Conservation (phyloP, 2,329 filamentous ascomycete species). For the Proliferodiscus dingleyae region DNA sequence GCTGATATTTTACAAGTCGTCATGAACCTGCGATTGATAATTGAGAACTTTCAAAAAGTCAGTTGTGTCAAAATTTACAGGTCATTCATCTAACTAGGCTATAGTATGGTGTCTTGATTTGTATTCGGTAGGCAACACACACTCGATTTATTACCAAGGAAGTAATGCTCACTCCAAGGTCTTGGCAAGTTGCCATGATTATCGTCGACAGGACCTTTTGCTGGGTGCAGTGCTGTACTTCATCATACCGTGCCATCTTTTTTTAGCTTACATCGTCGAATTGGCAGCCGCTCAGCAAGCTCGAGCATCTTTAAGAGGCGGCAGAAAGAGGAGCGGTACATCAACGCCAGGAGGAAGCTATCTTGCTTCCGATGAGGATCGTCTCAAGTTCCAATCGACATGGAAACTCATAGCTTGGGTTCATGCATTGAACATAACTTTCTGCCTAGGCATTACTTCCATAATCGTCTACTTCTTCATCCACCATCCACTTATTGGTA, state of each 20-base stretch:
- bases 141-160: too few relatives aligned
- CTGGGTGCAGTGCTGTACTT: conserved; percentile 76
- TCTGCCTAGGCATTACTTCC: conserved; percentile 76
- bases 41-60: conserved; percentile 95
- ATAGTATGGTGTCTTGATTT: conserved; percentile 88
- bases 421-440: conserved; percentile 77
- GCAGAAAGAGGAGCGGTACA: conserved; percentile 36
- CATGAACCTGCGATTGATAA: conserved; percentile 87
- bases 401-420: conserved; percentile 78
- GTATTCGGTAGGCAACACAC: too few relatives aligned
- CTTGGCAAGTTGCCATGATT: too few relatives aligned
- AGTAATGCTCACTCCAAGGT: too few relatives aligned
- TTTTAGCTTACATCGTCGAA: conserved; percentile 88
- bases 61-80: conserved; percentile 1
- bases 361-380: conserved; percentile 36
- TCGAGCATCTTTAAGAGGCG: conserved; percentile 57
- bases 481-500: conserved; percentile 90
- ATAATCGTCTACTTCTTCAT: conserved; percentile 86
- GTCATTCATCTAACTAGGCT: conserved; percentile 12
- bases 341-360: conserved; percentile 31
- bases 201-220: conserved; percentile 69
- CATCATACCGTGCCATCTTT: conserved; percentile 83
- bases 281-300: conserved; percentile 76
- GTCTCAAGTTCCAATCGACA: conserved; percentile 64
- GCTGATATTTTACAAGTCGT: conserved; percentile 55